Evolutionary conservation across 345 rosid genomes (phyloP).

Genomic region (Acer negundo): DNA sequence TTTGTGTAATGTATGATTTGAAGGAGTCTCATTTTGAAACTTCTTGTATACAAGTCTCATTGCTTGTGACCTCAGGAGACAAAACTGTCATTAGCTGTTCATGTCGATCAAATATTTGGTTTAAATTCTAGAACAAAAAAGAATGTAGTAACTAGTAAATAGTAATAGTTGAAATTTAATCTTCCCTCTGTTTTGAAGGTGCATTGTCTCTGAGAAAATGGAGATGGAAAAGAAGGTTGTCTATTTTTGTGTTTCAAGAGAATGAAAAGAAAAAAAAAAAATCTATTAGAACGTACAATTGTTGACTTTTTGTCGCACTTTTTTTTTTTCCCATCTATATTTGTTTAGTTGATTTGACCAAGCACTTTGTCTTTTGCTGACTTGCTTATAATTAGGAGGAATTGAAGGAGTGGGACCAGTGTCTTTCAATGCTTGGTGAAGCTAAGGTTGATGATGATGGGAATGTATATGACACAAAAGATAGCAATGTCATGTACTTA

Average conservation of each 20-base stretch:
- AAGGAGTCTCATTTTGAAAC: too few species aligned
- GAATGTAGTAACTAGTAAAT: too few species aligned
- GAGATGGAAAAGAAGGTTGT: too few species aligned
- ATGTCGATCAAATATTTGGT: too few species aligned
- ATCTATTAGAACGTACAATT: background rate
- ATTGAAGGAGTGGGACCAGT: conserved; percentile 96
- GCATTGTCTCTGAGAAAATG: too few species aligned
- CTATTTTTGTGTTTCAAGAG: background rate
- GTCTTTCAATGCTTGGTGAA: conserved; percentile 84
- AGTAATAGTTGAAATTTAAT: too few species aligned
- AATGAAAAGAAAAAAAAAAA: background rate
- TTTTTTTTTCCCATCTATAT: background rate
- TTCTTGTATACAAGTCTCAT: background rate
- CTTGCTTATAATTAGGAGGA: conserved; percentile 62
- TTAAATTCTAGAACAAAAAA: too few species aligned
- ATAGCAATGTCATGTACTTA: conserved; percentile 59
- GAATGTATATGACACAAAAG: conserved; percentile 68
- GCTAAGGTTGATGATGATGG: conserved; percentile 90
- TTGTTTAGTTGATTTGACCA: background rate
- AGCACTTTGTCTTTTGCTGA: background rate
- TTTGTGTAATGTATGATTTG: too few species aligned
- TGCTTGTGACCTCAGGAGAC: background rate
- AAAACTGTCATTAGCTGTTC: too few species aligned
- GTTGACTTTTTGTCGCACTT: background rate
- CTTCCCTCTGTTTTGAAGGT: too few species aligned